phyloP scores from a whole-genome alignment of 176 grass and related monocot genomes.

The Microstegium vimineum region DNA sequence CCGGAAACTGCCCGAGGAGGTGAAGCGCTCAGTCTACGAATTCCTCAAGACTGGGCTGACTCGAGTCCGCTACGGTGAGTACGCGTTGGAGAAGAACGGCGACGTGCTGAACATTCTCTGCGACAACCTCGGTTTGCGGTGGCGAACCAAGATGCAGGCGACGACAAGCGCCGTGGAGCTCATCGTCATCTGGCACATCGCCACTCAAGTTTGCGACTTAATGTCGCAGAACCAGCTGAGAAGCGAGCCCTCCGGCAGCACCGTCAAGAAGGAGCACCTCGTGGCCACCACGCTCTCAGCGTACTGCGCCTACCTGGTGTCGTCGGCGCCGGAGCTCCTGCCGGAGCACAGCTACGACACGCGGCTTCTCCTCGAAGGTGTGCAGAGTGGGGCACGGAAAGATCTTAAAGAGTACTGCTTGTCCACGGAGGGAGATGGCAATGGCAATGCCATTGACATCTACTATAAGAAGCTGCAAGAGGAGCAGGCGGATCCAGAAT shows the following conservation, averaged over 20 bases:
- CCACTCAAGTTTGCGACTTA: neutral
- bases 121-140: neutral
- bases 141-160: neutral
- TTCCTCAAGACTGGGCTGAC: neutral
- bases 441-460: no score
- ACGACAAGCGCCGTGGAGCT: neutral
- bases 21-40: neutral
- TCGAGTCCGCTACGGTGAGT: neutral
- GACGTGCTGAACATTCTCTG: neutral
- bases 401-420: neutral
- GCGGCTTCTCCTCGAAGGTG: neutral
- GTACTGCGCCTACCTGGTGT: constrained; percentile 14
- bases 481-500: neutral
- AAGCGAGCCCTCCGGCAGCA: neutral
- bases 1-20: neutral
- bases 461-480: neutral
- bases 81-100: neutral
- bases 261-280: neutral
- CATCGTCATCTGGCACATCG: constrained; percentile 9
- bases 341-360: neutral
- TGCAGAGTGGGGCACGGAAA: neutral
- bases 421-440: no score
- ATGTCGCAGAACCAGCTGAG: no score
- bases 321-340: constrained; percentile 4
- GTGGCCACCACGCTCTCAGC: neutral